Base-by-base conservation (phyloP, 177 flowering plant genomes). In the Tripterygium wilfordii region DNA sequence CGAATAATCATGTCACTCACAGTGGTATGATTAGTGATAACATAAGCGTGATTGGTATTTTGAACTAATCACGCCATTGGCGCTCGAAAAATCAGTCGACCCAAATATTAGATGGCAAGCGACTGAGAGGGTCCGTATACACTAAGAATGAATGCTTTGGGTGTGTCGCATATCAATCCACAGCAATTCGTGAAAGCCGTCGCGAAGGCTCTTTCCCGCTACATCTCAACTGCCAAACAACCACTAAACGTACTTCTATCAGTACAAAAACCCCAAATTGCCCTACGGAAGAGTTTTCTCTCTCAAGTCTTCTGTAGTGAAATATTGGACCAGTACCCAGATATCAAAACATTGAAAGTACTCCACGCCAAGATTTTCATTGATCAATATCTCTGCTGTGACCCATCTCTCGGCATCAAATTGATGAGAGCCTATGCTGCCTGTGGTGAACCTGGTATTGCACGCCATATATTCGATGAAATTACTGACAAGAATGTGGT, bases 391-490 rank as follows among this genome's bases (percentile, higher is more conserved):
- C 59, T 71, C 14, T 45, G 42, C 16, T 53, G 59, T 1, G 57
- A 72, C 49, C 71, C 78, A 7, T 66, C 77, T 21, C 56, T 80
- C 20, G 68, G 51, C 12, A 59, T 83, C 62, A 83, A 78, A 59
- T 46, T 80, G 42, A 75, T 82, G 83, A 59, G 81, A 36, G 72
- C 79, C 15, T 82, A 77, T 49, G 60, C 78, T 9, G 65, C 67
- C 18, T 35, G 66, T 17, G 76, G 76, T 12, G 36, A 71, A 36
- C 55, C 74, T 10, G 18, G 22, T 1, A 18, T 42, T 33, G 35
- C 77, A 3, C 82, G 77, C 63, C 57, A 68, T 8, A 3, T 83
- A 22, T 80, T 80, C 58, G 85, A 78, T 33, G 59, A 56, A 76
- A 70, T 57, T 60, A 42, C 72, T 3, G 60, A 72, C 10, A 74